Conservation (phyloP, 176 grass and related monocot genomes). For the Lolium multiflorum region DNA sequence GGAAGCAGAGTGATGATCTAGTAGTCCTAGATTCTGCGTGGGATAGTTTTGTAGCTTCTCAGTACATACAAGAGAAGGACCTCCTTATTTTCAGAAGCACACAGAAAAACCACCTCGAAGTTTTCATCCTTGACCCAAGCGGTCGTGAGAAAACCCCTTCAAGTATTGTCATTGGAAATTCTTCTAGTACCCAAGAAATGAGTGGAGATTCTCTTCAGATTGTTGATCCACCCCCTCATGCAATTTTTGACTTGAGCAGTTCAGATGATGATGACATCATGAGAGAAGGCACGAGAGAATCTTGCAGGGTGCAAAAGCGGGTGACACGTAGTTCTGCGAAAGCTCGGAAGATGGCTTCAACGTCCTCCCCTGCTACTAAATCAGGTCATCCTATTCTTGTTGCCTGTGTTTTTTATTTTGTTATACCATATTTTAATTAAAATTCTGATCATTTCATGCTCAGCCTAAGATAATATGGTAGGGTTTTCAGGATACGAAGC, state of each 20-base stretch:
- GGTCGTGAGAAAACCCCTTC: not conserved
- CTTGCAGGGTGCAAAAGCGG: not conserved
- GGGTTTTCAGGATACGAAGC: too few relatives aligned
- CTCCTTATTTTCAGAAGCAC: slow-evolving; percentile 12
- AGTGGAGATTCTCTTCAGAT: not conserved
- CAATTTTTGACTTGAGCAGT: not conserved
- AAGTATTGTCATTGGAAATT: not conserved
- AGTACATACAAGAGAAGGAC: not conserved
- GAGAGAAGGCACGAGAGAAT: not conserved
- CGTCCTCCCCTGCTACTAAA: not conserved
- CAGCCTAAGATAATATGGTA: too few relatives aligned
- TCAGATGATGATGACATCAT: not conserved
- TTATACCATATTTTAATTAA: too few relatives aligned
- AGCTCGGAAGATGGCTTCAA: not conserved
- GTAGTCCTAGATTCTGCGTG: not conserved
- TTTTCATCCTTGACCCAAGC: slow-evolving; percentile 1
- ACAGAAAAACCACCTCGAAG: not conserved
- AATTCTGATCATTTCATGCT: too few relatives aligned
- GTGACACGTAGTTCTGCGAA: not conserved
- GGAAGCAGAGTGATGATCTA: not conserved
- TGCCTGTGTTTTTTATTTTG: too few relatives aligned
- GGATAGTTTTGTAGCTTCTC: not conserved
- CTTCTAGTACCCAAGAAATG: not conserved
- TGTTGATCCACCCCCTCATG: not conserved
- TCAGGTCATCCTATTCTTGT: too few relatives aligned